Base-by-base conservation (phyloP, 2,329 filamentous ascomycete genomes). In the Triangularia verruculosa region DNA sequence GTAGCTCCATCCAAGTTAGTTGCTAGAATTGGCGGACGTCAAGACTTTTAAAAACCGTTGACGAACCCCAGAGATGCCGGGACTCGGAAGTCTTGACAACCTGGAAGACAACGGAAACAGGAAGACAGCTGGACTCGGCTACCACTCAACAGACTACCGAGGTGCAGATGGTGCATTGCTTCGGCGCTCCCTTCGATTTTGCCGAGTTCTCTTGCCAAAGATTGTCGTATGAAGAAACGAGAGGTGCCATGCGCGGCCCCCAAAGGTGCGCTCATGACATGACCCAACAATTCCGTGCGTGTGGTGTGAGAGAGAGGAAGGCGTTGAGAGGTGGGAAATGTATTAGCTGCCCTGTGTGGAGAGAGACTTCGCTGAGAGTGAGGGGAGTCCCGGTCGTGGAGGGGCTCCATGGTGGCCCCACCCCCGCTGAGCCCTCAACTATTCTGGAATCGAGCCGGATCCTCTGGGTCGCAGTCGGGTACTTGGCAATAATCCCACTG, bases 361-460 rank as follows among this genome's bases (percentile, higher is more conserved):
- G n/a, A n/a, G n/a, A n/a, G n/a, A n/a, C n/a, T n/a, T n/a, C n/a
- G 39, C 7, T 47, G n/a, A 20, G 39, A 47, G 39, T 47, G n/a
- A 47, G 34, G 39, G 13, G 34, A 24, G 27, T 54, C n/a, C 27
- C 7, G 30, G n/a, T 4, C 20, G 39, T 20, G 39, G 39, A 47
- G 39, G 39, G 39, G 39, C 39, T 47, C n/a, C 39, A 20, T 47
- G 17, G 39, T 47, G 39, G 39, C 39, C 39, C 39, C 65, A 62
- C 67, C 67, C 65, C 63, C 57, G 22, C 64, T 59, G 62, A 63
- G 39, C 39, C 17, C 39, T 47, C 39, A 47, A 65, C 64, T 64
- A 55, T 68, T 69, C 66, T 69, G 68, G 68, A 69, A 68, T 64
- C 63, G 65, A 66, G 61, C 57, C 54, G 65, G 67, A 64, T 65